Percentiles rank a stretch among this genome's conserved stretches.
phyloP scores from a whole-genome alignment of 2,329 filamentous ascomycete species.

The Alternaria brassicae region DNA sequence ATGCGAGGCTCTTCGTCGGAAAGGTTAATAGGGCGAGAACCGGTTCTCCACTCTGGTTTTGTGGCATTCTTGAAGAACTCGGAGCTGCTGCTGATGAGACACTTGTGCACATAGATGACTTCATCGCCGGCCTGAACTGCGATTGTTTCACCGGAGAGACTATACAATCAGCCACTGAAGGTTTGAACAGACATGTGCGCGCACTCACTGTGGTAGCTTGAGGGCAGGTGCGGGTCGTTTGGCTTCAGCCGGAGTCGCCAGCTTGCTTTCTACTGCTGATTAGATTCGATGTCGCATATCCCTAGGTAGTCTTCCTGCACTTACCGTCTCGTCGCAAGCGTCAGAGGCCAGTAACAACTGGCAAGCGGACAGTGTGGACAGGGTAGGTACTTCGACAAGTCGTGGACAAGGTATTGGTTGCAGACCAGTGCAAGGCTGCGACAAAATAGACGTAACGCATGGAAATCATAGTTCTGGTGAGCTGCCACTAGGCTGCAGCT shows the following conservation, averaged over 20 bases:
- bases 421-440: not conserved
- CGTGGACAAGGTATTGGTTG: not conserved
- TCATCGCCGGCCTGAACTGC: not conserved
- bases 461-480: not conserved
- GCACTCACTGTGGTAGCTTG: not conserved
- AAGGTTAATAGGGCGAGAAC: not conserved
- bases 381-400: not conserved
- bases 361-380: not conserved
- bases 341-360: not conserved
- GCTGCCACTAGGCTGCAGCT: not conserved
- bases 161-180: not conserved
- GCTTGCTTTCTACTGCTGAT: not conserved
- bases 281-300: not conserved
- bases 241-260: not conserved
- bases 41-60: not conserved
- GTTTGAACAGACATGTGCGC: not conserved
- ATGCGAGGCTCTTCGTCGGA: not conserved
- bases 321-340: not conserved
- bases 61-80: not conserved
- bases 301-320: not conserved
- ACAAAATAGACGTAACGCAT: no score
- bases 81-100: not conserved
- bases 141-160: not conserved
- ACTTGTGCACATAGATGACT: not conserved
- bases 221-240: not conserved